Evolutionary conservation across 495 filamentous ascomycete genomes (phyloP).

Genomic region (Cryomyces minteri): DNA sequence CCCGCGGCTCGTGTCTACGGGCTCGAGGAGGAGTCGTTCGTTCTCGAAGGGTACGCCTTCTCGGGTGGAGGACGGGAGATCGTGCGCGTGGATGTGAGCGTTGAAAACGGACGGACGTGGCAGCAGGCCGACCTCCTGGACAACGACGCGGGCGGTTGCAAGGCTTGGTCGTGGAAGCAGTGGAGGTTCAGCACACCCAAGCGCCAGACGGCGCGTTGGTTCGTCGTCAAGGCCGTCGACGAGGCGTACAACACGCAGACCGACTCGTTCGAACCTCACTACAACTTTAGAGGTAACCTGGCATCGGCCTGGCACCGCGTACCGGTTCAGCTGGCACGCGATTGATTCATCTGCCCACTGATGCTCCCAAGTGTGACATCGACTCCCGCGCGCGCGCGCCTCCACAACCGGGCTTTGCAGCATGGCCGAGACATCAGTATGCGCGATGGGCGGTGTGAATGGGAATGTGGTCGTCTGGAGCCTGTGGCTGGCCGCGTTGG

Average conservation of each 20-base stretch:
- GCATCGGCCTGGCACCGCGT: constrained; percentile 35
- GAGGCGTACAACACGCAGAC: constrained; percentile 39
- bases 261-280: constrained; percentile 29
- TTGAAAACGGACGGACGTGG: constrained; percentile 9
- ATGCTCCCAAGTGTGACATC: no score
- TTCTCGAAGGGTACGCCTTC: constrained; percentile 28
- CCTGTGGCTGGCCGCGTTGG: constrained; percentile 6
- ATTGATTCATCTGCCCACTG: no score
- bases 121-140: constrained; percentile 19
- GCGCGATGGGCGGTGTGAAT: constrained; percentile 87
- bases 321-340: no score
- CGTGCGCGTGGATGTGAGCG: constrained; percentile 25
- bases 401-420: no score
- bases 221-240: constrained; percentile 39
- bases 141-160: constrained; percentile 22
- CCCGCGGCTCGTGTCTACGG: constrained; percentile 16
- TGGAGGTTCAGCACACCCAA: constrained; percentile 30
- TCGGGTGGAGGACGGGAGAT: constrained; percentile 28
- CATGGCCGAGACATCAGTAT: no score
- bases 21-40: constrained; percentile 17
- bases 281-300: constrained; percentile 35
- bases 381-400: no score
- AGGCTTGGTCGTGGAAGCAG: constrained; percentile 35
- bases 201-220: constrained; percentile 16
- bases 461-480: constrained; percentile 79